These are phyloP conservation scores for Cladosporium halotolerans DNA, from an alignment of 2,329 filamentous ascomycete genomes.

Conservation along the genomic window DNA sequence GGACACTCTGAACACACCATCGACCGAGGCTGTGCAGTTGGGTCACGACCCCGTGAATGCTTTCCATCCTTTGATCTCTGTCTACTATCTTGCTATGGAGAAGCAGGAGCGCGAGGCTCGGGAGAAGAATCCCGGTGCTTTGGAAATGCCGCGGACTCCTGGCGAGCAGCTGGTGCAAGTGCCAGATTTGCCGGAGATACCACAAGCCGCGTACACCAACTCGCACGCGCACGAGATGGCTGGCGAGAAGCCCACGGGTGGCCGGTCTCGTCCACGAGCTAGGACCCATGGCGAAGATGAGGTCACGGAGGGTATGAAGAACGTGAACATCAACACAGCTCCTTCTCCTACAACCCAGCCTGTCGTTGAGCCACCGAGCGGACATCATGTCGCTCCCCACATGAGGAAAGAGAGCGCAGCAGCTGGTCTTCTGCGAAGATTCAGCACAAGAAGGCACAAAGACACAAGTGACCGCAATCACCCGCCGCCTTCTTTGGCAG, in stretches of 20 bases:
- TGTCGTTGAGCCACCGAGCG: conserved; percentile 35
- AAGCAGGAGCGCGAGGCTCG: conserved; percentile 74
- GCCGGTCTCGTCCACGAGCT: conserved; percentile 74
- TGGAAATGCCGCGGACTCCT: conserved; percentile 51
- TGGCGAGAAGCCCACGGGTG: conserved; percentile 79
- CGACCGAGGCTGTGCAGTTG: conserved; percentile 73
- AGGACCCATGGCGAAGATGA: conserved; percentile 95
- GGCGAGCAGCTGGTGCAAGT: conserved; percentile 55
- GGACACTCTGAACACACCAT: conserved; percentile 79
- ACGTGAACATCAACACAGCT: conserved; percentile 54
- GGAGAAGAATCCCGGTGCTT: conserved; percentile 54
- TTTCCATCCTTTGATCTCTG: conserved; percentile 82
- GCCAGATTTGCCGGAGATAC: conserved; percentile 65
- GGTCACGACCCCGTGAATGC: conserved; percentile 87
- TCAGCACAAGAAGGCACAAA: conserved; percentile 77
- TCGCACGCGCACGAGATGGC: conserved; percentile 77
- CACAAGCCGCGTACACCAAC: conserved; percentile 86
- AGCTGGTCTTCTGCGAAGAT: conserved; percentile 74
- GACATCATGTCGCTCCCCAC: conserved; percentile 37
- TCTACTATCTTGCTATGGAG: conserved; percentile 94
- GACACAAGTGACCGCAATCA: conserved; percentile 55
- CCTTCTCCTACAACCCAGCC: conserved; percentile 38
- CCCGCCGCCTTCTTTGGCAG: conserved; percentile 68
- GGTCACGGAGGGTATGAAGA: conserved; percentile 64
- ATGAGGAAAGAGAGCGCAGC: conserved; percentile 82